Conservation (phyloP, 2,329 filamentous ascomycete genomes). For the Curvularia verruculosa region DNA sequence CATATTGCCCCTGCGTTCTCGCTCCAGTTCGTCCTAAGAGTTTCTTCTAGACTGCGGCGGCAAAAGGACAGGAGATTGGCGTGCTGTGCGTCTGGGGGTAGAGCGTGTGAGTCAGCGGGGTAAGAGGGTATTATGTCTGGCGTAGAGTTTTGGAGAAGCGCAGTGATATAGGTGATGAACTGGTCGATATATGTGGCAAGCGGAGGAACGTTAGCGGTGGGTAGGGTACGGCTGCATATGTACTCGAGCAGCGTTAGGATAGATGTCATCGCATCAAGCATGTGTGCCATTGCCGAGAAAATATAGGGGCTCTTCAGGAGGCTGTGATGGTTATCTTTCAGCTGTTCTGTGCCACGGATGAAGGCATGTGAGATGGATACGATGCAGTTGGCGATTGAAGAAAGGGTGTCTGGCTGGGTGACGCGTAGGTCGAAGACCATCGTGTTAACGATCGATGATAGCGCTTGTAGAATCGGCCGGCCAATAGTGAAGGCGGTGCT, state of each 20-base stretch:
- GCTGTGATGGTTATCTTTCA: constrained; percentile 44
- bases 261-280: constrained; percentile 52
- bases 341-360: constrained; percentile 43
- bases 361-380: constrained; percentile 49
- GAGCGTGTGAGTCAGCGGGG: constrained; percentile 16
- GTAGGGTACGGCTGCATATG: constrained; percentile 45
- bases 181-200: constrained; percentile 50
- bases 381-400: constrained; percentile 47
- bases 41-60: constrained; percentile 52
- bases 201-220: constrained; percentile 21
- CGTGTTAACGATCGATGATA: constrained; percentile 51
- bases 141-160: constrained; percentile 32
- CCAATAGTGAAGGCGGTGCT: constrained; percentile 59
- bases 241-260: constrained; percentile 56
- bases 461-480: constrained; percentile 59
- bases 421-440: constrained; percentile 56
- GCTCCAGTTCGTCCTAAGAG: constrained; percentile 55
- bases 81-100: constrained; percentile 1
- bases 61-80: constrained; percentile 34
- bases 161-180: constrained; percentile 45
- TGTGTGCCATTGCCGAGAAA: constrained; percentile 47
- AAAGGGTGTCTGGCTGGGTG: constrained; percentile 48
- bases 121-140: constrained; percentile 26
- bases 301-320: constrained; percentile 49
- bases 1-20: constrained; percentile 49